Base-by-base conservation (phyloP, 495 filamentous ascomycete genomes). In the Tuber melanosporum region DNA sequence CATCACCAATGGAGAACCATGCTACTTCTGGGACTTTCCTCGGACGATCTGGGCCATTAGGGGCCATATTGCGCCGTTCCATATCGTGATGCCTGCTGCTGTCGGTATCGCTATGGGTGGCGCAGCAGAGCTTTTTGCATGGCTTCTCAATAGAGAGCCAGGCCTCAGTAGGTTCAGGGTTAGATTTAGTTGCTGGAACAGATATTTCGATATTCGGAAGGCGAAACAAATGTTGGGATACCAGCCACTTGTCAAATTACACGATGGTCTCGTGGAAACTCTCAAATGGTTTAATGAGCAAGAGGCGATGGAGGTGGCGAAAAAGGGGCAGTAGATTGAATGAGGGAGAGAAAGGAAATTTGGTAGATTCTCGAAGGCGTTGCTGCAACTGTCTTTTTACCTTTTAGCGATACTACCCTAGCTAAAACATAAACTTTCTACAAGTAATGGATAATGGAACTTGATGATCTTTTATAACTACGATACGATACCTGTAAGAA, bases 11-110 rank as follows among this genome's bases (percentile, higher is more conserved):
- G 94, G 92, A 82, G 87, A 88, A 74, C 95, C 95, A 0, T 87
- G 97, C 39, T 97, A 97, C 83, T 99, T 99, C 87, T 99, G 95
- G 95, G 96, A 99, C 83, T 92, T 95, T 81, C 88, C 90, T 49
- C 91, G 93, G 57, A 87, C 89, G 57, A 88, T 95, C 45, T 98
- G 94, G 94, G 88, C 87, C 9, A 86, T 90, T n/a, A 90, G 89
- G 19, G 90, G 90, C 52, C 88, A 88, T n/a, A 84, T 47, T 86
- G 89, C 66, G 88, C 91, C 71, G 88, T 90, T n/a, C 83, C 90
- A 42, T 84, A 92, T 83, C 90, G 86, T 87, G 6, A 87, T 98
- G 74, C 87, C 89, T 10, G 87, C 90, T 75, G 88, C 88, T 52
- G 75, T 93, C 14, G 89, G 92, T 20, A 83, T 91, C 72, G 77